Base-by-base conservation (phyloP, 1,284 basidiomycete genomes). In the Ustilago sp. region DNA sequence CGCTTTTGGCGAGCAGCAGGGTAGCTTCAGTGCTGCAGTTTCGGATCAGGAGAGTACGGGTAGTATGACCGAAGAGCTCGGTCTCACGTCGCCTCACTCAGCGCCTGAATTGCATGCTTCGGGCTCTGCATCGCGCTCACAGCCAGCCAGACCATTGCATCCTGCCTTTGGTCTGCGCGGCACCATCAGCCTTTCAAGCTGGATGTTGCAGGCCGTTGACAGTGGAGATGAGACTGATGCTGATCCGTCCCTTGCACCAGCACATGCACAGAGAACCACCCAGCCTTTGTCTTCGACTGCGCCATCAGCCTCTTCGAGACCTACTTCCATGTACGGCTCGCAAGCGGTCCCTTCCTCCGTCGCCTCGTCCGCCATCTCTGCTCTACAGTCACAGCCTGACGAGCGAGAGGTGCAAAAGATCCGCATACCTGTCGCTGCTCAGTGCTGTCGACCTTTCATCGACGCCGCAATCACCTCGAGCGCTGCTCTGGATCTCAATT, bases 101-200 rank as follows among this genome's bases (percentile, higher is more conserved):
- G 76, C 76, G 41, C 72, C 76, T 0, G 76, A 78, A 58, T 34
- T 78, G 45, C 56, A 59, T 23, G 68, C 34, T n/a, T 50, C 52
- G 5, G 43, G 41, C 8, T 35, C 43, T 34, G 59, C 74, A 34
- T 53, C 57, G 0, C 68, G 68, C 31, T 13, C 55, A 2, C 62
- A 75, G 17, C 50, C 65, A 6, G 45, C 62, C 28, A 61, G 67
- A n/a, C 59, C 71, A 2, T 41, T 71, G 31, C 53, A 73, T 60
- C 53, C 74, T 28, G 69, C 74, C 2, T 80, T 80, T 34, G 74
- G 73, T 43, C 66, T 77, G 34, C 58, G 71, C 13, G 79, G 79
- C 31, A 61, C 50, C 47, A 68, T 81, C 53, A 70, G 66, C 34
- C 38, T 76, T 12, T 63, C 68, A 1, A 73, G 70, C 45, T 80